Evolutionary conservation across 2,329 filamentous ascomycete genomes (phyloP), one percentile per base, ranked within the genome.

Genomic region (Aureobasidium sp.): DNA sequence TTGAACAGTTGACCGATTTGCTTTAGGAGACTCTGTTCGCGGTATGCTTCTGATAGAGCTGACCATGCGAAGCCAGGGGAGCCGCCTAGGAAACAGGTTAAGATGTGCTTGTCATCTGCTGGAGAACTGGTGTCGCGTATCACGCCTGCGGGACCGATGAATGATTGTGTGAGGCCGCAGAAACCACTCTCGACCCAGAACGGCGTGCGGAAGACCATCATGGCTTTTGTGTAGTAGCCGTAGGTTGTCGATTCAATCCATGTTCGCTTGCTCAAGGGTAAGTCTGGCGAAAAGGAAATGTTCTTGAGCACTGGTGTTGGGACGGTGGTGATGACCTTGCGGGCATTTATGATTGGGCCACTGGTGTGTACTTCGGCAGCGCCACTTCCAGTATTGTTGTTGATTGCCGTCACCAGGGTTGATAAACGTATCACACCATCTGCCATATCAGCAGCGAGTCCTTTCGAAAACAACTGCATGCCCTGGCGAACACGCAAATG

Each of bases 191-290:
- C 67, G 1, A 72, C 68, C 82, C 81, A 84, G 68, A 77, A 82
- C 0, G 79, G 76, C 5, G 67, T 67, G 0, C 68, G 61, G 68
- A 78, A 83, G 33, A 76, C 70, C 11, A 79, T 66, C 58, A 84
- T 80, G 6, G 76, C 76, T 67, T 85, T 84, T 54, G 75, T 77
- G 65, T 82, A 81, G 63, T 78, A 78, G 3, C 81, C 80, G 42
- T 78, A 68, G 6, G 73, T 73, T 0, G 74, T 70, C 3, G 74
- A 66, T 14, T 70, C 65, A 47, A 77, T 68, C 0, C 70, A 67
- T n/a, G 68, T 67, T n/a, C 42, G 54, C 65, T 81, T 82, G 1
- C 66, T 63, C 0, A 65, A 35, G 0, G 79, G 78, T 0, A 85
- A 73, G 0, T 72, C 61, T 0, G 83, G 82, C 0, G 68, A 57